Conservation (phyloP, 225 moss, liverwort and hornwort species). For the Climacium dendroides region DNA sequence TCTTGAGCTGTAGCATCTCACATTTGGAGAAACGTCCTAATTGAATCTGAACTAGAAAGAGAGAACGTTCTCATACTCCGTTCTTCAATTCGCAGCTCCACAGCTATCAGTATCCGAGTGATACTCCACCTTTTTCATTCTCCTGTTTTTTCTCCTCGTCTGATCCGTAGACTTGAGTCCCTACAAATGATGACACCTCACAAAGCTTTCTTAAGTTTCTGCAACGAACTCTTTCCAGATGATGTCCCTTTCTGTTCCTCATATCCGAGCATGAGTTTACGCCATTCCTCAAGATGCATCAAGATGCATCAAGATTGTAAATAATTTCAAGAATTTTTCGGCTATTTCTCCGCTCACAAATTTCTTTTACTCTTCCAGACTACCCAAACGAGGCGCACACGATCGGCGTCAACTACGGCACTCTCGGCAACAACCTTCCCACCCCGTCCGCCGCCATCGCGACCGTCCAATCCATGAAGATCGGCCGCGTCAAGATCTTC, state of each 20-base stretch:
- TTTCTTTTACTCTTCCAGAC: background rate
- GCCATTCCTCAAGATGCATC: background rate
- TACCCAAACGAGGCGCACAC: constrained; percentile 9
- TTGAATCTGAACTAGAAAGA: background rate
- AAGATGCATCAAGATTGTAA: background rate
- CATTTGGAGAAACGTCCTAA: background rate
- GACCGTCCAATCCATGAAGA: constrained; percentile 36
- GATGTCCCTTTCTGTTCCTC: background rate
- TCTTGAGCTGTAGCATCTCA: background rate
- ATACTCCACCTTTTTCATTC: background rate
- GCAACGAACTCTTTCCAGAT: background rate
- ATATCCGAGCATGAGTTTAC: background rate
- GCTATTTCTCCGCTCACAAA: background rate
- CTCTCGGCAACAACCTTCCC: constrained; percentile 44
- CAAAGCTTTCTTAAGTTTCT: background rate
- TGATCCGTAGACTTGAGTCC: background rate
- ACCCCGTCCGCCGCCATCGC: constrained; percentile 15
- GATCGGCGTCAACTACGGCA: constrained; percentile 69
- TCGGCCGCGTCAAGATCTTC: constrained; percentile 62
- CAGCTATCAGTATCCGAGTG: background rate
- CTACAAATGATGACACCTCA: background rate
- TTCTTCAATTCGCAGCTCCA: background rate
- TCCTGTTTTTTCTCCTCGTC: background rate
- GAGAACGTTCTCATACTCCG: background rate
- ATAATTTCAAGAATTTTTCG: background rate